Conservation (phyloP, 225 moss, liverwort and hornwort species). For the Physcomitrium patens region DNA sequence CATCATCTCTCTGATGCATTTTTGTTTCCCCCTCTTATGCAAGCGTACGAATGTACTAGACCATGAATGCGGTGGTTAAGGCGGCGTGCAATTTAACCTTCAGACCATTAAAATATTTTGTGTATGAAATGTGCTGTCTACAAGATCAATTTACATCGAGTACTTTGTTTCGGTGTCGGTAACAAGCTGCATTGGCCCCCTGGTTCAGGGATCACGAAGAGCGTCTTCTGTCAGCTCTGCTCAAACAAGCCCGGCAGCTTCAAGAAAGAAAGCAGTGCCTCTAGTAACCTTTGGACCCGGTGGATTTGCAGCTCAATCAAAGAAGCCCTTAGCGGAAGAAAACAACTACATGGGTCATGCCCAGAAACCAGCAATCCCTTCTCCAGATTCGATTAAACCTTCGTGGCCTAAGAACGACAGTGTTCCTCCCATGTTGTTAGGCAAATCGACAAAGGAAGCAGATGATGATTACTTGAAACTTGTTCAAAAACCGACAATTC, state of each 20-base stretch:
- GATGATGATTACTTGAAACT: neutral
- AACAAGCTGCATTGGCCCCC: constrained; percentile 22
- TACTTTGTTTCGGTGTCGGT: neutral
- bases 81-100: neutral
- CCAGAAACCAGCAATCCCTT: constrained; percentile 56
- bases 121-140: constrained; percentile 1
- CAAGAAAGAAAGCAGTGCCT: constrained; percentile 45
- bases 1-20: constrained; percentile 3
- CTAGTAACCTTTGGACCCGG: constrained; percentile 58
- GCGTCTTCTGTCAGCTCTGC: constrained; percentile 30
- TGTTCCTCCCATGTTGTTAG: constrained; percentile 55
- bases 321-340: constrained; percentile 35
- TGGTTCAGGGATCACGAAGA: constrained; percentile 43
- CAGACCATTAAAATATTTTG: neutral
- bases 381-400: constrained; percentile 42
- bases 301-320: constrained; percentile 44
- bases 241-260: constrained; percentile 16
- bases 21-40: neutral
- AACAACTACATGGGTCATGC: constrained; percentile 50
- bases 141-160: constrained; percentile 12
- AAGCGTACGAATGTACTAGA: neutral
- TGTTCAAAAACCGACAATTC: too few species aligned
- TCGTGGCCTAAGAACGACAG: constrained; percentile 43
- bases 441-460: constrained; percentile 30
- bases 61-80: neutral